Evolutionary conservation across 164 flowering plant genomes (phyloP).

Genomic region (Aristolochia californica): DNA sequence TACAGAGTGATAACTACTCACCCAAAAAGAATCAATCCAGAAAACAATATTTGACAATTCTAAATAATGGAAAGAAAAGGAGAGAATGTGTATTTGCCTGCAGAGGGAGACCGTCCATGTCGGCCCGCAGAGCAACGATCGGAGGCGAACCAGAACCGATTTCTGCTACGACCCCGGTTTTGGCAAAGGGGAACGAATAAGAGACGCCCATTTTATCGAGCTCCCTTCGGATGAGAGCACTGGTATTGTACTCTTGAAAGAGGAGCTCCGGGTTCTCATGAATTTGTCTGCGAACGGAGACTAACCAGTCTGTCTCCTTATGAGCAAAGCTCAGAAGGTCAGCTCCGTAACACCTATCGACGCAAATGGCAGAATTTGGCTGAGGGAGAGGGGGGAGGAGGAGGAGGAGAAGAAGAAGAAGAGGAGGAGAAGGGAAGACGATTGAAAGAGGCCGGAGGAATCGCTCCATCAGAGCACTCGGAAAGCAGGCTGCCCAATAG

Average conservation of each 20-base stretch:
- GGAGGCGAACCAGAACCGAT: constrained; percentile 61
- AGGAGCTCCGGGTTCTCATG: constrained; percentile 77
- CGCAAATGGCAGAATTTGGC: background rate
- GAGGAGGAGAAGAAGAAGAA: background rate
- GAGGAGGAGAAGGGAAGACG: background rate
- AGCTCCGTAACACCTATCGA: constrained; percentile 10
- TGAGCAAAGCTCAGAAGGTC: constrained; percentile 34
- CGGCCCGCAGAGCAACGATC: constrained; percentile 76
- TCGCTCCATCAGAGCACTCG: too few species aligned
- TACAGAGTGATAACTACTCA: too few species aligned
- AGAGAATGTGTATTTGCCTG: constrained; percentile 30
- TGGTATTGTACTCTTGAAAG: constrained; percentile 70
- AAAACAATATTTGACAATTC: too few species aligned
- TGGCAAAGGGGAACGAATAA: constrained; percentile 53
- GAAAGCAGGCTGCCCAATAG: too few species aligned
- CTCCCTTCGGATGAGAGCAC: constrained; percentile 61
- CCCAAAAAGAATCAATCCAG: too few species aligned
- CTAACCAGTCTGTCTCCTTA: constrained; percentile 52
- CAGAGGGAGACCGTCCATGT: constrained; percentile 90
- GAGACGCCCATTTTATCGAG: constrained; percentile 53
- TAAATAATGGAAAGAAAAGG: background rate
- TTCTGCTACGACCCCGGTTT: constrained; percentile 64
- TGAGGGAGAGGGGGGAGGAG: background rate
- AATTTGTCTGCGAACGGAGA: constrained; percentile 53
- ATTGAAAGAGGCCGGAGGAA: too few species aligned